Evolutionary conservation across 331 rosid species (phyloP).

Genomic region (Quercus phellos): DNA sequence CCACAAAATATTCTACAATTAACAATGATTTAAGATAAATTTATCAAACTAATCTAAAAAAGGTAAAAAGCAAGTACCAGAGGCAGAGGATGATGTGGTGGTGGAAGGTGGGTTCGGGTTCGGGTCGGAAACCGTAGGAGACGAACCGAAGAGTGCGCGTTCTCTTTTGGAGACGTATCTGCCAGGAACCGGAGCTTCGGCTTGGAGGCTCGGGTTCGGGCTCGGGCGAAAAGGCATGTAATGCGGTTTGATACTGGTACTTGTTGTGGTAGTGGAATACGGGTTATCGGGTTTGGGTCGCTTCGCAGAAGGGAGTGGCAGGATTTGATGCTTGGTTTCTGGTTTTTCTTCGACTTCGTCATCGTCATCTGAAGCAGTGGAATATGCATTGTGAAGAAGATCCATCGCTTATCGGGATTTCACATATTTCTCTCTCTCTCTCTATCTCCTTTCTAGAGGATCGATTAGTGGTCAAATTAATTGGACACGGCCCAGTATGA

Average conservation of each 20-base stretch:
- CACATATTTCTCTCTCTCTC: no score
- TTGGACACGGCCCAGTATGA: no score
- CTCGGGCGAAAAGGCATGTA: constrained; percentile 12
- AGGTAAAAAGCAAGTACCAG: constrained; percentile 33
- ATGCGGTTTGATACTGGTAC: not conserved
- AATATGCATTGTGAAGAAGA: constrained; percentile 53
- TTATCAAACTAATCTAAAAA: not conserved
- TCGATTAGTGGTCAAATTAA: no score
- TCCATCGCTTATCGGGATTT: constrained; percentile 39
- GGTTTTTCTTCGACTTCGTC: constrained; percentile 19
- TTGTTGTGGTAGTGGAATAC: not conserved
- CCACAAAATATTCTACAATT: no score
- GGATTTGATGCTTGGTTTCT: constrained; percentile 25
- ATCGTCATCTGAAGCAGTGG: constrained; percentile 47
- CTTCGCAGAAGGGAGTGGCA: constrained; percentile 21
- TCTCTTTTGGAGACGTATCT: constrained; percentile 77
- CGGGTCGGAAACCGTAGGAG: constrained; percentile 26
- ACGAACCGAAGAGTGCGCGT: constrained; percentile 38
- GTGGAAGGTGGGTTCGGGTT: constrained; percentile 17
- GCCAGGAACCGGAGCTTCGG: constrained; percentile 44
- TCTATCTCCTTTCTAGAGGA: no score
- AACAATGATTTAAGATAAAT: no score
- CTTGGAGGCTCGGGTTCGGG: constrained; percentile 12
- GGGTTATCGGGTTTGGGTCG: constrained; percentile 33
- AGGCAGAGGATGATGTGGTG: constrained; percentile 28